Evolutionary conservation across 768 basidiomycete genomes (phyloP).

Genomic region (Phanerodontia chrysosporium): DNA sequence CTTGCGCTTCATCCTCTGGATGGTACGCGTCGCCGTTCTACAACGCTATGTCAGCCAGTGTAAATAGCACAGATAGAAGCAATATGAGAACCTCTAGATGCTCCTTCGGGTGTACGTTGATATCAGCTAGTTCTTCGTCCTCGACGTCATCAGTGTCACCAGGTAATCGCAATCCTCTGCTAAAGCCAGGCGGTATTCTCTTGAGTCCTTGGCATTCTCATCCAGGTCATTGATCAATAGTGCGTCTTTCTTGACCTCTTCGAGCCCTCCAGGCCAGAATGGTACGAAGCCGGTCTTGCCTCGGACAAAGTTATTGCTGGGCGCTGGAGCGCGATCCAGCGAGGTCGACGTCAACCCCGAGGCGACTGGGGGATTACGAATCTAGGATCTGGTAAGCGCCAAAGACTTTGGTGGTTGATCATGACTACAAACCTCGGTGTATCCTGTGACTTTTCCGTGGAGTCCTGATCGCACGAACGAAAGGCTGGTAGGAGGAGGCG

Average conservation of each 20-base stretch:
- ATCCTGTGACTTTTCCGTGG: constrained; percentile 77
- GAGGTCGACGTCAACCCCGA: constrained; percentile 84
- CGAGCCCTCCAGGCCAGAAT: constrained; percentile 92
- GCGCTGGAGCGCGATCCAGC: constrained; percentile 78
- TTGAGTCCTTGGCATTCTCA: constrained; percentile 43
- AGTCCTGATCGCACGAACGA: constrained; percentile 74
- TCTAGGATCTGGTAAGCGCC: constrained; percentile 33
- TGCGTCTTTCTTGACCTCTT: constrained; percentile 40
- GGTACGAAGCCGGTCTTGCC: constrained; percentile 93
- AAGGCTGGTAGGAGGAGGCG: constrained; percentile 70
- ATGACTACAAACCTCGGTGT: constrained; percentile 59
- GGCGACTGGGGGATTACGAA: constrained; percentile 46
- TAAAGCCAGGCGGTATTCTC: constrained; percentile 79
- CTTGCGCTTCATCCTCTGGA: constrained; percentile 6
- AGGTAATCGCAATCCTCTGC: constrained; percentile 69
- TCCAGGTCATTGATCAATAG: constrained; percentile 31
- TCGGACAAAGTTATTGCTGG: constrained; percentile 77
- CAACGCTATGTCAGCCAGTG: neutral
- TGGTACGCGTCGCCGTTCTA: constrained; percentile 16
- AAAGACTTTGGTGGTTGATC: neutral
- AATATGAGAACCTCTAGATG: neutral
- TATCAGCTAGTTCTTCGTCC: constrained; percentile 33
- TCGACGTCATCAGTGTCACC: constrained; percentile 41
- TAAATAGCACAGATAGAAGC: no score
- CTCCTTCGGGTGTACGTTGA: constrained; percentile 20